Base-by-base conservation (phyloP, 2,329 filamentous ascomycete genomes). In the Stagonosporopsis rhizophila region DNA sequence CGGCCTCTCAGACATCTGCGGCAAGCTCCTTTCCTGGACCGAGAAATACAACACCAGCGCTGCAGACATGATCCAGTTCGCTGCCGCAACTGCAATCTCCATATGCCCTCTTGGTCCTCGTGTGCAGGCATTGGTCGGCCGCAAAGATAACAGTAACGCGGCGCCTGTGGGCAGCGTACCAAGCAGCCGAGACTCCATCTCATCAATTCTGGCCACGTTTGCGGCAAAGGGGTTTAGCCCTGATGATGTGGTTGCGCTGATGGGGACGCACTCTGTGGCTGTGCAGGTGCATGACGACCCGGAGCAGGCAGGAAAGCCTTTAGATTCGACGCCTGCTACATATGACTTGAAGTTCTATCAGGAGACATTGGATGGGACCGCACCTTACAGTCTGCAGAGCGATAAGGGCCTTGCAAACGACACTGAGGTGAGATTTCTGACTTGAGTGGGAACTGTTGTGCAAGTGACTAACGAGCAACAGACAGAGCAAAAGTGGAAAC, bases 1-100 rank as follows among this genome's bases (percentile, higher is more conserved):
- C 3, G 81, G 81, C 0, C 72, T 85, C 2, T 58, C 71, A 42
- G 68, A 68, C 2, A 80, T 81, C 30, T 77, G 75, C n/a, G 58
- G 60, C 3, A 72, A 75, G 46, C 70, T 80, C 1, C 63, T 68
- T 34, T 53, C 59, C 6, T 76, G 79, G 72, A 76, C 75, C 34
- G 63, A 64, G 17, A 73, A 77, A 45, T 80, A 78, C 58, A 69
- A 63, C 25, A 69, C 71, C 47, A 61, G 65, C 23, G 61, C 59
- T 1, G 68, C 69, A 40, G 69, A 71, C 46, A 69, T 68, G 58
- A 69, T 71, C 8, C 60, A 70, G 25, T 70, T 72, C 28, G 69
- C 65, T 2, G 66, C 57, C 22, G 64, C 68, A 17, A 45, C 44
- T 12, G 69, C 63, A 3, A 70, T 71, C 17, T 56, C 64, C 0